Conservation (phyloP, 352 stramenopile species). For the Pythium myriotylum region DNA sequence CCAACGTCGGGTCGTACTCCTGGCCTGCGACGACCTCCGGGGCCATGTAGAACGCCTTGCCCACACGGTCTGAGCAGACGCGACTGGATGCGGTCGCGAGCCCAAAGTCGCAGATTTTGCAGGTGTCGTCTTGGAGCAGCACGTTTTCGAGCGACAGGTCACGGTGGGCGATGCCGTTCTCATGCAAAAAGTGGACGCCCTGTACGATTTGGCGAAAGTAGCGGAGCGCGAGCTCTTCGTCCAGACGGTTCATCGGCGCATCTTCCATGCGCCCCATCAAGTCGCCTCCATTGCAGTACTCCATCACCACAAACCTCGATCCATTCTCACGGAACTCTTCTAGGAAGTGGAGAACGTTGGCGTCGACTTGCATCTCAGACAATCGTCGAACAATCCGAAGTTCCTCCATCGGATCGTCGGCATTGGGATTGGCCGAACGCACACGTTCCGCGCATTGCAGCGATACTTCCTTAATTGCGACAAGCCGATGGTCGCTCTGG, state of each 20-base stretch:
- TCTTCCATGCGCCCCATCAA: constrained; percentile 38
- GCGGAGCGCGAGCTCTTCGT: constrained; percentile 23
- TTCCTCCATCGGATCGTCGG: constrained; percentile 50
- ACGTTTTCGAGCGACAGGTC: too few species aligned
- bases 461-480: constrained; percentile 54
- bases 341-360: constrained; percentile 41
- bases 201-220: constrained; percentile 36
- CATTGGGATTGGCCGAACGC: constrained; percentile 29
- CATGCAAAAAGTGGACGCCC: constrained; percentile 44
- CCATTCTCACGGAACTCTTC: constrained; percentile 42
- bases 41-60: constrained; percentile 35
- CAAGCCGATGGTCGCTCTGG: constrained; percentile 24
- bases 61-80: constrained; percentile 26
- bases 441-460: constrained; percentile 28
- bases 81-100: constrained; percentile 32
- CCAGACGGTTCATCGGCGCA: constrained; percentile 24
- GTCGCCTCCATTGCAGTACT: constrained; percentile 53
- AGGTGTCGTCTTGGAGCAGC: constrained; percentile 29
- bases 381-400: constrained; percentile 28
- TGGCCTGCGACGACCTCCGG: constrained; percentile 17
- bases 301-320: constrained; percentile 55
- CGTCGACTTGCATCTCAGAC: constrained; percentile 30
- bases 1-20: constrained; percentile 41
- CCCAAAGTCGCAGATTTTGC: constrained; percentile 61
- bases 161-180: constrained; percentile 46